Conservation (phyloP, 1,139 yeast species). For the Yamadazyma trypodendri region DNA sequence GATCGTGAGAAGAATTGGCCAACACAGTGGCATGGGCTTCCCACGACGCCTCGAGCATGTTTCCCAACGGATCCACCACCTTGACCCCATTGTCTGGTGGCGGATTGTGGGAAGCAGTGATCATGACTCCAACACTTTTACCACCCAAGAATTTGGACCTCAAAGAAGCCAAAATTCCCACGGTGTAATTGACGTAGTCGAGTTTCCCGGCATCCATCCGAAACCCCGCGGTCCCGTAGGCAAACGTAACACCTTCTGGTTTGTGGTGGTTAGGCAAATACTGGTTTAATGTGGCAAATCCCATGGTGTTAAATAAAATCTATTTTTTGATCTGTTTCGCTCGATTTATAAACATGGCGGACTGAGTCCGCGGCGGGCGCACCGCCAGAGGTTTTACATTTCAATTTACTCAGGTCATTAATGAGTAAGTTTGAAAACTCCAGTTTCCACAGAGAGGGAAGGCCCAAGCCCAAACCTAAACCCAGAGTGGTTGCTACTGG, state of each 20-base stretch:
- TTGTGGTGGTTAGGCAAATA: conserved; percentile 34
- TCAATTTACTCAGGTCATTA: neutral
- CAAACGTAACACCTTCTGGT: conserved; percentile 46
- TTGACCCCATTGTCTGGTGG: conserved; percentile 96
- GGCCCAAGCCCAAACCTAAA: conserved; percentile 14
- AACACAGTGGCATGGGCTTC: conserved; percentile 75
- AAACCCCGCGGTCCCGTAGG: conserved; percentile 97
- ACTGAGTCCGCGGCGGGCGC: conserved; percentile 1
- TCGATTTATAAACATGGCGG: conserved; percentile 7
- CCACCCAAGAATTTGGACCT: conserved; percentile 73
- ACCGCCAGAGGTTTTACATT: too few species aligned
- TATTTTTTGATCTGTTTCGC: neutral
- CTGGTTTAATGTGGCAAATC: conserved; percentile 7
- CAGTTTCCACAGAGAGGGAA: conserved; percentile 34
- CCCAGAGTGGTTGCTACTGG: conserved; percentile 9
- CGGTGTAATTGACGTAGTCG: conserved; percentile 83
- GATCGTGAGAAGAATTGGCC: conserved; percentile 64
- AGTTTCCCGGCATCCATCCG: conserved; percentile 69
- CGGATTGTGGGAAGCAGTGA: conserved; percentile 97
- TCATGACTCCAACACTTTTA: conserved; percentile 82
- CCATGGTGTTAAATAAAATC: too few species aligned
- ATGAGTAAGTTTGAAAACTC: conserved; percentile 21
- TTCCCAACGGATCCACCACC: conserved; percentile 90
- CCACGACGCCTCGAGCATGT: conserved; percentile 87
- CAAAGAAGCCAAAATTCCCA: conserved; percentile 78